Percentiles rank a stretch among this genome's conserved stretches.
Evolutionary conservation across 2,329 filamentous ascomycete genomes (phyloP).

Genomic region (Botrytis porri): DNA sequence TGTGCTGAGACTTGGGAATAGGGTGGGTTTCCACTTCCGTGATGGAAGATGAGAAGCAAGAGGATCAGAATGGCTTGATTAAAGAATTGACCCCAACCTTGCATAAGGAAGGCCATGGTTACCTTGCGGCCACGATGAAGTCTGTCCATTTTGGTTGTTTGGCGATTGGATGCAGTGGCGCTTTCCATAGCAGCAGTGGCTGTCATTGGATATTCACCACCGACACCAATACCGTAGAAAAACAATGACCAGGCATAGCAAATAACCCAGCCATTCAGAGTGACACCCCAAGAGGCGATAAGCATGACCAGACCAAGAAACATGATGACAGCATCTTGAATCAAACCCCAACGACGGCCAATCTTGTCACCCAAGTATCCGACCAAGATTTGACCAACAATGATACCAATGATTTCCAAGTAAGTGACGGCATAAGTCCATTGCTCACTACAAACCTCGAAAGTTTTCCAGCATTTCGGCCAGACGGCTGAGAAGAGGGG

Average conservation of each 20-base stretch:
- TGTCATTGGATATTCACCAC: constrained; percentile 95
- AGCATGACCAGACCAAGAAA: constrained; percentile 89
- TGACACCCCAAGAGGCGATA: constrained; percentile 83
- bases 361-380: constrained; percentile 77
- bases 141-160: constrained; percentile 89
- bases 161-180: constrained; percentile 76
- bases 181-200: constrained; percentile 94
- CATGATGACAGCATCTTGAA: constrained; percentile 95
- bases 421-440: constrained; percentile 87
- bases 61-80: constrained; percentile 91
- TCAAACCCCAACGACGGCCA: constrained; percentile 90
- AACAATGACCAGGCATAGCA: constrained; percentile 95
- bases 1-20: constrained; percentile 77
- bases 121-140: constrained; percentile 95
- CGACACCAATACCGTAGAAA: constrained; percentile 75
- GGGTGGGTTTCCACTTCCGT: constrained; percentile 54
- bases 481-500: constrained; percentile 77
- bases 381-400: constrained; percentile 85
- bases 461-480: constrained; percentile 69
- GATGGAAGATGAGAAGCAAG: constrained; percentile 84
- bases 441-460: constrained; percentile 66
- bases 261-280: constrained; percentile 90
- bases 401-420: constrained; percentile 91
- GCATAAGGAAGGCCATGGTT: constrained; percentile 95
- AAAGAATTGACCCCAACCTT: constrained; percentile 94